A percentile compares a stretch with the other conserved stretches of the same genome.
These are phyloP conservation scores for Chlamydomonas urium DNA, from an alignment of 139 green algal species.

Conservation along the genomic window DNA sequence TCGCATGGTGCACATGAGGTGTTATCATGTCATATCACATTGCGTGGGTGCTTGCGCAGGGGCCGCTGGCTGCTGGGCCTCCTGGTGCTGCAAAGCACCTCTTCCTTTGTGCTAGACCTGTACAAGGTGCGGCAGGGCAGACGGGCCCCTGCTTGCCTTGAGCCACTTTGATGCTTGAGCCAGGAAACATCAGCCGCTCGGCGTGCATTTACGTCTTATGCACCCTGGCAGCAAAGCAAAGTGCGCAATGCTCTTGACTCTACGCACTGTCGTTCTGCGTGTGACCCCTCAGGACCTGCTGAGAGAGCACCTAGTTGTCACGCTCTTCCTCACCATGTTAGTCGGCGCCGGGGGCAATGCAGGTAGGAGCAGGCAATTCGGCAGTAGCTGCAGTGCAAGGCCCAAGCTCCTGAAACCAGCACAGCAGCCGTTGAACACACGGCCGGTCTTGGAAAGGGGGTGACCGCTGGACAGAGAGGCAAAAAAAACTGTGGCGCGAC, in stretches of 20 bases:
- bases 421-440: background rate
- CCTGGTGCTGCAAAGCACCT: slow-evolving; percentile 74
- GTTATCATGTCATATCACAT: background rate
- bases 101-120: slow-evolving; percentile 72
- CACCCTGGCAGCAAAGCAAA: no score
- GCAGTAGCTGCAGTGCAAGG: no score
- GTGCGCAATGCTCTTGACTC: no score
- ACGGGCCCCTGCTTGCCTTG: no score
- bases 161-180: no score
- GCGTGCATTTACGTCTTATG: no score
- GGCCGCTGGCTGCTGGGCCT: slow-evolving; percentile 76
- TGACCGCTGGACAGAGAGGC: background rate
- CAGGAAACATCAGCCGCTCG: no score
- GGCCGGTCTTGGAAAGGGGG: background rate
- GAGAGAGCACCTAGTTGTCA: slow-evolving; percentile 80
- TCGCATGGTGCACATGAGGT: no score
- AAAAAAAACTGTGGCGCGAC: background rate
- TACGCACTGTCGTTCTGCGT: no score
- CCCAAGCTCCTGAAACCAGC: no score
- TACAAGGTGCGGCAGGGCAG: slow-evolving; percentile 53
- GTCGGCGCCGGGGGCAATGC: slow-evolving; percentile 68
- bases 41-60: slow-evolving; percentile 11
- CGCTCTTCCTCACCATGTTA: slow-evolving; percentile 92
- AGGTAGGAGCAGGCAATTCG: no score
- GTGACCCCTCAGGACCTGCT: slow-evolving; percentile 38